Base-by-base conservation (phyloP, 2,329 filamentous ascomycete genomes). In the Lachnellula suecica region DNA sequence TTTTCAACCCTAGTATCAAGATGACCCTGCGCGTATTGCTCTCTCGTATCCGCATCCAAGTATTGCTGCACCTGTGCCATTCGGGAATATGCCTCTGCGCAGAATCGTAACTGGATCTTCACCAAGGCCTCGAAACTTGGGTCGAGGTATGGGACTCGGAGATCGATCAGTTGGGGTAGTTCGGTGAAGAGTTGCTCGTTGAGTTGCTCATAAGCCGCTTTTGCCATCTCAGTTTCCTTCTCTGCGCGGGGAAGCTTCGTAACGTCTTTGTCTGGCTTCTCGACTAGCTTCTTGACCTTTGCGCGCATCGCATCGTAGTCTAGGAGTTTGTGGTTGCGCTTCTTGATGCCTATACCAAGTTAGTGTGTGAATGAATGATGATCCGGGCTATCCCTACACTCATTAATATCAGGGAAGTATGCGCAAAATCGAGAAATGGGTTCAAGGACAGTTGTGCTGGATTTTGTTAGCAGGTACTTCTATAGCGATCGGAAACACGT, bases 31-130 rank as follows among this genome's bases (percentile, higher is more conserved):
- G 94, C 94, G 71, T 99, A 99, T 73, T 97, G 89, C 60, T 99
- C 94, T 71, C 94, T 82, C 47, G 93, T 97, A 67, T 96, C 91
- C 25, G 93, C 88, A 69, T 97, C 94, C 27, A 99, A 79, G 70
- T 97, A 97, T 74, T 99, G 94, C 75, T 99, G 94, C 52, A 99
- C 95, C 76, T 99, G 95, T 23, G 95, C 94, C 94, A 99, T 99
- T 44, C 94, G 82, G 57, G 87, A 92, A 73, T 99, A 99, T 2
- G 94, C 94, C 74, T 99, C 94, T 7, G 95, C 94, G 67, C 95
- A 99, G 77, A 99, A 99, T 34, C 94, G 82, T 65, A 99, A 73
- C 75, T 99, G 94, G 62, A 99, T 99, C 79, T 99, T 99, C 70
- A 99, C 94, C 47, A 99, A 84, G 0, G 95, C 94, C 74, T 99